Evolutionary conservation across 1,284 basidiomycete species (phyloP).

Genomic region (Trichosporon ovoides): DNA sequence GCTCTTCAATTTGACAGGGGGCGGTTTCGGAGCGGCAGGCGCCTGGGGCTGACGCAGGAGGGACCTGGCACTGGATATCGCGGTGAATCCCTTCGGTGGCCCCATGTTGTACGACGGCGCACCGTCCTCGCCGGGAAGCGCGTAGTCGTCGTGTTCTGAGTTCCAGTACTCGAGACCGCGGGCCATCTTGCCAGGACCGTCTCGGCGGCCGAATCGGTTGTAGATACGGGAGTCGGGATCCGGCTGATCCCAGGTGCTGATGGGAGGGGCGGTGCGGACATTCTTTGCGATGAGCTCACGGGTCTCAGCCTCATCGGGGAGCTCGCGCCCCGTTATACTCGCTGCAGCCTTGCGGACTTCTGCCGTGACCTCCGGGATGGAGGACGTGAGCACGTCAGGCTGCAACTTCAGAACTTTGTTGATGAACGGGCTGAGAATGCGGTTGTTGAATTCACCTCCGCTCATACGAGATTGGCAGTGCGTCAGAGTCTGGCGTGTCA

Average conservation of each 20-base stretch:
- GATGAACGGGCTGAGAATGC: slow-evolving; percentile 42
- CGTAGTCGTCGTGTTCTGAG: slow-evolving; percentile 44
- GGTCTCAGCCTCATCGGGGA: slow-evolving; percentile 30
- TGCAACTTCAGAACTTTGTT: slow-evolving; percentile 21
- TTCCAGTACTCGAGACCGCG: slow-evolving; percentile 46
- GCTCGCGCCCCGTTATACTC: slow-evolving; percentile 30
- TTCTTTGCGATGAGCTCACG: slow-evolving; percentile 41
- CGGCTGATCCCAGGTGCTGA: slow-evolving; percentile 43
- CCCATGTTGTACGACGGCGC: slow-evolving; percentile 10
- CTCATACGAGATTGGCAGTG: slow-evolving; percentile 41
- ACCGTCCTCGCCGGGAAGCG: slow-evolving; percentile 24
- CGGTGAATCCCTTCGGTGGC: slow-evolving; percentile 14
- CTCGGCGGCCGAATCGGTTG: slow-evolving; percentile 38
- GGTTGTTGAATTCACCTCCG: slow-evolving; percentile 42
- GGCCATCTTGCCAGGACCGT: slow-evolving; percentile 35
- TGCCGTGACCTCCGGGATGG: slow-evolving; percentile 32
- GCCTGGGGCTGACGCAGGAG: slow-evolving; percentile 8
- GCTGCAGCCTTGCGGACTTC: slow-evolving; percentile 30
- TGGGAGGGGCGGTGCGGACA: slow-evolving; percentile 38
- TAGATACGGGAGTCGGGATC: slow-evolving; percentile 22
- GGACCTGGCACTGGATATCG: slow-evolving; percentile 15
- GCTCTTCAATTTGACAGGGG: slow-evolving; percentile 29
- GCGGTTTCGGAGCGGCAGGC: slow-evolving; percentile 22
- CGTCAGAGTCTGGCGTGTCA: slow-evolving; percentile 36
- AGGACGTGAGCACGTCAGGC: slow-evolving; percentile 28